phyloP scores from a whole-genome alignment of 2,329 filamentous ascomycete species.

The Monosporascus sp. region DNA sequence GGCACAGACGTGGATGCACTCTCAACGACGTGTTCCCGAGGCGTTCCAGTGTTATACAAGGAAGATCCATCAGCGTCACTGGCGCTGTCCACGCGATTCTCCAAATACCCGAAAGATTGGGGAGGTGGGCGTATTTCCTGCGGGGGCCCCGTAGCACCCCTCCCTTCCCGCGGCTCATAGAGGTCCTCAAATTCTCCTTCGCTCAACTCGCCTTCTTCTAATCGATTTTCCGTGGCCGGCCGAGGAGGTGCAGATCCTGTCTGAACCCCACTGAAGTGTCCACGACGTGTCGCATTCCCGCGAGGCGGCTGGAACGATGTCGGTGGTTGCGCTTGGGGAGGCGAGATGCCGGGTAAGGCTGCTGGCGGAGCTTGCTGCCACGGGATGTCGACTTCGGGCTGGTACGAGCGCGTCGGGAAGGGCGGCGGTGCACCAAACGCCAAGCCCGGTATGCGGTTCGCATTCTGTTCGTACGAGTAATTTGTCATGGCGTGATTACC shows the following conservation, averaged over 20 bases:
- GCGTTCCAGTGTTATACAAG: conserved; percentile 25
- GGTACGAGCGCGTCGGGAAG: conserved; percentile 9
- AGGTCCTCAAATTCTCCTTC: conserved; percentile 60
- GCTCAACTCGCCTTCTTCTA: conserved; percentile 73
- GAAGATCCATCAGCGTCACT: conserved; percentile 28
- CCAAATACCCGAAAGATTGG: conserved; percentile 6
- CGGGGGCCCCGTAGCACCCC: conserved; percentile 7
- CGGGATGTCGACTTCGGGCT: conserved; percentile 2
- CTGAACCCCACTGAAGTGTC: neutral
- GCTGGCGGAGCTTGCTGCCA: conserved; percentile 9
- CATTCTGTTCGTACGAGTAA: conserved; percentile 33
- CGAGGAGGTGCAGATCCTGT: neutral
- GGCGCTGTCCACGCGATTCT: conserved; percentile 18
- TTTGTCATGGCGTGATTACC: conserved; percentile 26
- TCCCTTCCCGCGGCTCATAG: conserved; percentile 38
- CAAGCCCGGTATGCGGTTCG: conserved; percentile 33
- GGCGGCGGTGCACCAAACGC: conserved; percentile 23
- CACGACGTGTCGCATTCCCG: neutral
- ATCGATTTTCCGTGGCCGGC: conserved; percentile 3
- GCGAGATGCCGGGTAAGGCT: neutral
- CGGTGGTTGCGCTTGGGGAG: neutral
- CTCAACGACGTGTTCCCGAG: conserved; percentile 16
- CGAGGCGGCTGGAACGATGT: neutral
- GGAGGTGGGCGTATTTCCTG: conserved; percentile 2
- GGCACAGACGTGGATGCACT: conserved; percentile 16